Evolutionary conservation across 106 monocot genomes (phyloP), one percentile per base, ranked within the genome.

Genomic region (Dendrobium chrysotoxum): DNA sequence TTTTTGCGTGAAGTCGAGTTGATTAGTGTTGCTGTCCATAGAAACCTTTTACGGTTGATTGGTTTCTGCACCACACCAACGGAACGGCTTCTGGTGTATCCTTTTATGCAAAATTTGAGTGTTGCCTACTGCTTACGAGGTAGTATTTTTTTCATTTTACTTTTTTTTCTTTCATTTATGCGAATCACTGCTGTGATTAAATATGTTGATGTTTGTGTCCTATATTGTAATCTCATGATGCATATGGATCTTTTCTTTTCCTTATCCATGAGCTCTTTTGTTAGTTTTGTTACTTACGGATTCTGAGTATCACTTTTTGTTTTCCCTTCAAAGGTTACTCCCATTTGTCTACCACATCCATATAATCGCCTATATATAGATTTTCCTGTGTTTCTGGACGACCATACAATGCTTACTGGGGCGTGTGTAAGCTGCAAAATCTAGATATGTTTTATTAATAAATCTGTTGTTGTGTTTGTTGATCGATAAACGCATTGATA

Each of bases 11-110:
- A 90, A 80, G 86, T 90, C 81, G 90, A 90, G 67, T 70, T 90
- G 73, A 90, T 90, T 54, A 90, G 90, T 75, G 81, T 90, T 21
- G 90, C 90, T 46, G 90, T 86, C 72, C 90, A 90, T 81, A 86
- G 74, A 82, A 90, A 90, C 76, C 81, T 90, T 38, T 82, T 90
- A 65, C 84, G 75, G 53, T 57, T 90, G 77, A 88, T 90, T 77
- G 90, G 90, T 20, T 90, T 86, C 53, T 90, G 90, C 57, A 88
- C 84, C 7, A 90, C 88, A 47, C 57, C 83, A 6, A 83, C 83
- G 0, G 90, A 90, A 30, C 83, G 85, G 10, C 85, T 90, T 77
- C 81, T 90, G 30, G 90, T 90, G 21, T 90, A 90, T 78, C 90
- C 90, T 55, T 90, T 83, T 44, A 90, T 90, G 90, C 83, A 82